These are phyloP conservation scores for Paraphaeosphaeria minitans DNA, from an alignment of 2,329 filamentous ascomycete species.

Conservation along the genomic window DNA sequence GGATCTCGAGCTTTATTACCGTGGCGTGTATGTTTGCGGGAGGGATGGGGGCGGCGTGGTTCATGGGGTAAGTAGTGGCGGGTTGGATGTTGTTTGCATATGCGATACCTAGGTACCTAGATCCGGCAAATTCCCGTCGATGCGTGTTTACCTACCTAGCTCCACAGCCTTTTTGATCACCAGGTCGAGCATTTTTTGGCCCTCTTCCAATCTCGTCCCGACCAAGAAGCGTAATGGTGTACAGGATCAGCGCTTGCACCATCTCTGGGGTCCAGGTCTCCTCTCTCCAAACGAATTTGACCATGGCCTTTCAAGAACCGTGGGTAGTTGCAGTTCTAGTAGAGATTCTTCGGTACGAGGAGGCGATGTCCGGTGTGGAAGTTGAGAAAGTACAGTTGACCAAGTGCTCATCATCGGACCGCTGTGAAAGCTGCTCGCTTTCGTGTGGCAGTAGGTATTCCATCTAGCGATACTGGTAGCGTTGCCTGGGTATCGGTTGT, in stretches of 20 bases:
- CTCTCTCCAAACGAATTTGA: slow-evolving; percentile 52
- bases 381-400: slow-evolving; percentile 57
- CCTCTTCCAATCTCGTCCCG: slow-evolving; percentile 69
- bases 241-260: slow-evolving; percentile 75
- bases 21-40: slow-evolving; percentile 63
- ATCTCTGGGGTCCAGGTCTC: slow-evolving; percentile 51
- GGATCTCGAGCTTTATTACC: slow-evolving; percentile 65
- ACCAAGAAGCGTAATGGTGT: slow-evolving; percentile 76
- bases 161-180: slow-evolving; percentile 74
- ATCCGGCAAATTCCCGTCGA: too few species aligned
- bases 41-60: slow-evolving; percentile 38
- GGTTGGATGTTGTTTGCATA: too few species aligned
- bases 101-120: too few species aligned
- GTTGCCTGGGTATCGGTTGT: not conserved
- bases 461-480: not conserved
- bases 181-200: slow-evolving; percentile 66
- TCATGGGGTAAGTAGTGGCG: slow-evolving; percentile 61
- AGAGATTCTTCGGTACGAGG: slow-evolving; percentile 52
- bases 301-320: slow-evolving; percentile 54
- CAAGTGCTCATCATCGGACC: slow-evolving; percentile 34
- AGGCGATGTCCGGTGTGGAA: slow-evolving; percentile 60
- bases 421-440: not conserved
- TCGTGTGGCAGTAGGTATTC: not conserved
- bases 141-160: slow-evolving; percentile 60
- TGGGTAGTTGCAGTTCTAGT: slow-evolving; percentile 40